Base-by-base conservation (phyloP, 2,329 filamentous ascomycete genomes). In the Alternaria viburni region DNA sequence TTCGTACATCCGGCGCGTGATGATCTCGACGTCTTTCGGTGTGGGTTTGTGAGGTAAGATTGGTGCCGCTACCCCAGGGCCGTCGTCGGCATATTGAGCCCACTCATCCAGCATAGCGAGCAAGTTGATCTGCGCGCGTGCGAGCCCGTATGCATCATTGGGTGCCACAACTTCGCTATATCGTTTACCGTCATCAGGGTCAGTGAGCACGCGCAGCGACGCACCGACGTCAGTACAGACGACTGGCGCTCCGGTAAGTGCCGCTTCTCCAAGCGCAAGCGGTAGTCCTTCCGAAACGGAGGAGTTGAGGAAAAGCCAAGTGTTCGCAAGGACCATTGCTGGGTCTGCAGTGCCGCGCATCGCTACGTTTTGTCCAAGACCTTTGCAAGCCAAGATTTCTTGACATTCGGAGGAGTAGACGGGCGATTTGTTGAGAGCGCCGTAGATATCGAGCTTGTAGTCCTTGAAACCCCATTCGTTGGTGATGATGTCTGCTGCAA, bases 381-480 rank as follows among this genome's bases (percentile, higher is more conserved):
- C 82, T 69, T 86, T 86, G n/a, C 84, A 84, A 6, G 85, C 84
- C 64, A 88, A 86, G 43, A 88, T 83, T 71, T 86, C 86, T 73
- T 84, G 86, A 77, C 84, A 88, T 71, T 85, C 86, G 0, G 86
- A 86, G 1, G 86, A 87, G 69, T 89, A 89, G 2, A 86, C 84
- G 0, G 88, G 88, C 23, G 87, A 84, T 65, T 88, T 87, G 74
- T 90, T 88, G 59, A 89, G 86, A 17, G 87, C 87, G 11, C 88
- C 88, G 69, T 90, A 90, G 17, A 90, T 86, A 61, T 88, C 84
- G 2, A 90, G 83, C 57, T 85, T 83, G 75, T 90, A 90, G 62
- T 90, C 87, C 45, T 83, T 84, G 76, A 90, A 89, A n/a, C 88
- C 87, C 83, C 86, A 90, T 68, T 87, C 83, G 72, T 90, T 89